Evolutionary conservation across 1,284 basidiomycete species (phyloP).

Genomic region (Wolfiporia cocos): DNA sequence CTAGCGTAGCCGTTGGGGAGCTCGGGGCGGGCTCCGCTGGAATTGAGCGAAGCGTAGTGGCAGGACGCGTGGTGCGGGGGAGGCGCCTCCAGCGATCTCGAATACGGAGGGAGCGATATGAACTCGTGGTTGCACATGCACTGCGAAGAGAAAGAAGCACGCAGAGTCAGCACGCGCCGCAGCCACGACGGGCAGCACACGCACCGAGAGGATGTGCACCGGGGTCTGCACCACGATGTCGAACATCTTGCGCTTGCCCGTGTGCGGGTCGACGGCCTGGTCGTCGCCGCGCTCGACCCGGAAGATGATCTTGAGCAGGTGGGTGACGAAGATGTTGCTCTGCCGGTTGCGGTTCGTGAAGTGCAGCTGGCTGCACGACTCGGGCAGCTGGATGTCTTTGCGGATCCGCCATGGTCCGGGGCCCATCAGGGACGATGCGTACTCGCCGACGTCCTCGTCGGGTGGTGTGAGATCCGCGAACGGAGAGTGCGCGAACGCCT

Average conservation of each 20-base stretch:
- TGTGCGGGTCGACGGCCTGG: constrained; percentile 55
- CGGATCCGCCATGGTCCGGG: constrained; percentile 71
- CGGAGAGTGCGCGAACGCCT: constrained; percentile 50
- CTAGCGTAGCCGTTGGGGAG: not conserved
- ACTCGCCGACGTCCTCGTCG: constrained; percentile 43
- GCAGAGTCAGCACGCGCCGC: too few species aligned
- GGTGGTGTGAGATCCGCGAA: constrained; percentile 36
- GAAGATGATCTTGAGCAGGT: constrained; percentile 80
- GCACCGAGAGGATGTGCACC: constrained; percentile 73
- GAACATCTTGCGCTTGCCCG: constrained; percentile 72
- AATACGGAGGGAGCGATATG: constrained; percentile 70
- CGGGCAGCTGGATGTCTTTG: constrained; percentile 50
- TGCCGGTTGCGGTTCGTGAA: constrained; percentile 82
- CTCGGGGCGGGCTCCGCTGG: not conserved
- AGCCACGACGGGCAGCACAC: constrained; percentile 26
- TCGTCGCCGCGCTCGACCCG: constrained; percentile 82
- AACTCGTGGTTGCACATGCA: constrained; percentile 78
- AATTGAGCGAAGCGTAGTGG: constrained; percentile 4
- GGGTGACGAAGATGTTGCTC: constrained; percentile 76
- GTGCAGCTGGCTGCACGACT: constrained; percentile 51
- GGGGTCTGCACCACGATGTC: constrained; percentile 90
- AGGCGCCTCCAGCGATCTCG: constrained; percentile 21
- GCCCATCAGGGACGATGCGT: constrained; percentile 61
- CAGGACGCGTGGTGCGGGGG: not conserved
- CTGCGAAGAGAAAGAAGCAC: constrained; percentile 33